Conservation (phyloP, 345 rosid species). For the Durio zibethinus region DNA sequence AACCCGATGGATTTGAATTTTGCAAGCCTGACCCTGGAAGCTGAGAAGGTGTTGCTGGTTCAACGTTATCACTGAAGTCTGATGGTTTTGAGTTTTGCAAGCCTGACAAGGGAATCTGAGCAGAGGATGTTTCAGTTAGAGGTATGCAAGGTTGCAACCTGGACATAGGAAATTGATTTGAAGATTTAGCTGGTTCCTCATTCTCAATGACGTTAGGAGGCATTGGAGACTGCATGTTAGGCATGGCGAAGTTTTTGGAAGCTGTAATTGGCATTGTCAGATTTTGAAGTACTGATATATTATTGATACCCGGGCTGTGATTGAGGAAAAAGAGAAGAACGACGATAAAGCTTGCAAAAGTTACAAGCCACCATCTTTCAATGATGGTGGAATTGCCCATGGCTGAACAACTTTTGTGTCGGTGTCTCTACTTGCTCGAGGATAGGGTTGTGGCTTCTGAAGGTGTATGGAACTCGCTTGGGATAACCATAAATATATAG, state of each 20-base stretch:
- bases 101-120: neutral
- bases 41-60: neutral
- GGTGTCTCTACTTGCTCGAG: neutral
- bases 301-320: neutral
- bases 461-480: neutral
- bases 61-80: neutral
- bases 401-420: neutral
- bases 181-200: neutral
- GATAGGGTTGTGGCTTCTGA: neutral
- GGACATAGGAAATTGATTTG: neutral
- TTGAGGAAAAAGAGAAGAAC: conserved; percentile 18
- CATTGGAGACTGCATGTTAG: neutral
- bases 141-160: conserved; percentile 2
- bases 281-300: conserved; percentile 18
- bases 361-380: conserved; percentile 37
- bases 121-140: neutral
- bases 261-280: neutral
- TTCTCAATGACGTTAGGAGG: neutral
- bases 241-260: neutral
- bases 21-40: neutral
- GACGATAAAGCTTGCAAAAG: conserved; percentile 28
- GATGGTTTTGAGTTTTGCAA: neutral
- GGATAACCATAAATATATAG: neutral
- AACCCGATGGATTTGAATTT: neutral
- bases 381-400: conserved; percentile 25